These are phyloP conservation scores for Kwoniella sp. DNA, from an alignment of 768 basidiomycete genomes.

Conservation along the genomic window DNA sequence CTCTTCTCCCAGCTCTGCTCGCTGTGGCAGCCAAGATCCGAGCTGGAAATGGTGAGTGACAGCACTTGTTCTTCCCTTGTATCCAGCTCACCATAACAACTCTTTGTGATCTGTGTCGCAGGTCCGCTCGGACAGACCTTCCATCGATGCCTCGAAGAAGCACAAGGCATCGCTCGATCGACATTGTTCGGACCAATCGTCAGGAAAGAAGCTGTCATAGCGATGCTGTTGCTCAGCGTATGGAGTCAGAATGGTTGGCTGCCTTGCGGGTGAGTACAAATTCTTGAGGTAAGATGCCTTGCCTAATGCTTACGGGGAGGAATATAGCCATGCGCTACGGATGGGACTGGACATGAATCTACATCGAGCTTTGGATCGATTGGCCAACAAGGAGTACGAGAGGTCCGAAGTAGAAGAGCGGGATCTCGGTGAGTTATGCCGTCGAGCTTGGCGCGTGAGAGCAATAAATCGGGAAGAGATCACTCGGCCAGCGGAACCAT, in stretches of 20 bases:
- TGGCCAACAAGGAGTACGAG: constrained; percentile 66
- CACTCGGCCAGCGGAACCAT: background rate
- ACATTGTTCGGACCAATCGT: constrained; percentile 92
- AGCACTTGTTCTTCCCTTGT: background rate
- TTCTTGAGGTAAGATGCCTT: background rate
- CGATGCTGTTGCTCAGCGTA: constrained; percentile 86
- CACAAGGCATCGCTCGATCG: constrained; percentile 90
- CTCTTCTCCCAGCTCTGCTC: constrained; percentile 61
- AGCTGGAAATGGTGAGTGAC: constrained; percentile 70
- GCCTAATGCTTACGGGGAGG: constrained; percentile 6
- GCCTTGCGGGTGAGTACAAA: constrained; percentile 66
- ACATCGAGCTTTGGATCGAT: constrained; percentile 86
- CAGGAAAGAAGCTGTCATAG: constrained; percentile 87
- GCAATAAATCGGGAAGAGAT: too few species aligned
- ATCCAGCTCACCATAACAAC: too few species aligned
- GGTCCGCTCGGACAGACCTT: constrained; percentile 75
- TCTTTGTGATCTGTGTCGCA: too few species aligned
- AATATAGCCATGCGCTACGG: constrained; percentile 76
- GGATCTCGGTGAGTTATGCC: constrained; percentile 68
- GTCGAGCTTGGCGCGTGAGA: constrained; percentile 1
- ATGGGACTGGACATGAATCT: constrained; percentile 94
- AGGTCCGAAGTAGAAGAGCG: constrained; percentile 79
- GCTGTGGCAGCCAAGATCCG: constrained; percentile 90
- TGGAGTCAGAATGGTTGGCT: constrained; percentile 96
- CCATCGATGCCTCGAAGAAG: constrained; percentile 89